These are phyloP conservation scores for Zelonia costaricensis DNA, from an alignment of 208 protist species.

Conservation along the genomic window DNA sequence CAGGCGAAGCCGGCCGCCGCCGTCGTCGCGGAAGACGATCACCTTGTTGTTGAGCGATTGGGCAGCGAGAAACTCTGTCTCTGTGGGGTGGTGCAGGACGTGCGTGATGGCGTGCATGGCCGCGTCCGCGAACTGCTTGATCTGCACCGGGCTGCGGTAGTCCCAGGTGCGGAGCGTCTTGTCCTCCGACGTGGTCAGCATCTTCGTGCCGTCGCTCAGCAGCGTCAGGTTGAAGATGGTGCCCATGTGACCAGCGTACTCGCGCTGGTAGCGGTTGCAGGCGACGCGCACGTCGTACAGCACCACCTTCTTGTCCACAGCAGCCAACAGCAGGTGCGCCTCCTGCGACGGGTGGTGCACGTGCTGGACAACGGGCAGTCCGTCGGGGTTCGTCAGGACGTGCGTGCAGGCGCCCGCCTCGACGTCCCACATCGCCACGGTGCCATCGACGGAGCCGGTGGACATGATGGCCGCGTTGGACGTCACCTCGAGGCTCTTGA, in stretches of 20 bases:
- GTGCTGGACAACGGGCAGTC: constrained; percentile 68
- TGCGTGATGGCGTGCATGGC: constrained; percentile 93
- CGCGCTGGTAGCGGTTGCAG: constrained; percentile 56
- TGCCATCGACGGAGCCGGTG: constrained; percentile 89
- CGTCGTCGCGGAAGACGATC: constrained; percentile 85
- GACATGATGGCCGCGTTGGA: constrained; percentile 89
- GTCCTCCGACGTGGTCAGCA: constrained; percentile 96
- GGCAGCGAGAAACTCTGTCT: constrained; percentile 84
- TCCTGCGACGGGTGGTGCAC: constrained; percentile 71
- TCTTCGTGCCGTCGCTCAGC: constrained; percentile 88
- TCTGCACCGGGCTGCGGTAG: constrained; percentile 95
- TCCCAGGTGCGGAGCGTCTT: constrained; percentile 97
- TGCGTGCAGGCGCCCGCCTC: constrained; percentile 78
- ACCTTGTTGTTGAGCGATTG: constrained; percentile 97
- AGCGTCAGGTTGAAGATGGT: constrained; percentile 96
- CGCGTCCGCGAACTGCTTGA: constrained; percentile 96
- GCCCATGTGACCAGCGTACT: constrained; percentile 97
- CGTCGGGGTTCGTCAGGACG: constrained; percentile 71
- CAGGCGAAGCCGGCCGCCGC: constrained; percentile 80
- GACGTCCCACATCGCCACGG: constrained; percentile 94
- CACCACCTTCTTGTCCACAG: constrained; percentile 64
- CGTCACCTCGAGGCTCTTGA: constrained; percentile 92
- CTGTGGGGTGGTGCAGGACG: constrained; percentile 88
- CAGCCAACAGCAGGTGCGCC: constrained; percentile 53
- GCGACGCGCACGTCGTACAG: constrained; percentile 90